These are phyloP conservation scores for Psophocarpus tetragonolobus DNA, from an alignment of 306 rosid species.

Conservation along the genomic window DNA sequence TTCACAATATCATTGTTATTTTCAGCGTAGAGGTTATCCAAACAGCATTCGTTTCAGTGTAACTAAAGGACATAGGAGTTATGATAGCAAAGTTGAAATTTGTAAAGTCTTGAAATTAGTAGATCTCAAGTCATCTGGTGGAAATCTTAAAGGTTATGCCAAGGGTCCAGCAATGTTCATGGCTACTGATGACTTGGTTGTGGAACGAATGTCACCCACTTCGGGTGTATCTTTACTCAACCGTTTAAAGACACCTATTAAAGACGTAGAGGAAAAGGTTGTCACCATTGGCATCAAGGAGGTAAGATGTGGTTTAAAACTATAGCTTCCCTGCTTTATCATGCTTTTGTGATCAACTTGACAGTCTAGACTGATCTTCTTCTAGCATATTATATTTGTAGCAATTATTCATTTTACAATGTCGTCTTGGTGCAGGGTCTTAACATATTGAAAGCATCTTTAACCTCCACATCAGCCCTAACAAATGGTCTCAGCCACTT, in stretches of 20 bases:
- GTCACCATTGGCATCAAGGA: slow-evolving; percentile 24
- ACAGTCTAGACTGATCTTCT: not conserved
- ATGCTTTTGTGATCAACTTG: not conserved
- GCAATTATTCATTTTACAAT: not conserved
- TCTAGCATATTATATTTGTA: not conserved
- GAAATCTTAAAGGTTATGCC: not conserved
- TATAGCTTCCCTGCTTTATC: not conserved
- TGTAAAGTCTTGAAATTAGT: not conserved
- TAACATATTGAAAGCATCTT: slow-evolving; percentile 16
- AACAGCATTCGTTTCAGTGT: not conserved
- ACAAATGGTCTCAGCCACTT: slow-evolving; percentile 6
- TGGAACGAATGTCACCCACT: not conserved
- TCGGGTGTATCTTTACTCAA: not conserved
- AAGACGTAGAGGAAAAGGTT: not conserved
- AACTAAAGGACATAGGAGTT: not conserved
- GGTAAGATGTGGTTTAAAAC: not conserved
- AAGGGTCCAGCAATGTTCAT: slow-evolving; percentile 6
- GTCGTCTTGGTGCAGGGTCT: slow-evolving; percentile 4
- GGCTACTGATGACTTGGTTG: slow-evolving; percentile 21
- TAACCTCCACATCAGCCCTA: slow-evolving; percentile 17
- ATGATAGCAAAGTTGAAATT: not conserved
- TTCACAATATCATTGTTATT: not conserved
- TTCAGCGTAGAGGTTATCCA: not conserved
- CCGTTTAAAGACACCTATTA: not conserved
- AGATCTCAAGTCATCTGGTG: not conserved